Evolutionary conservation across 2,329 filamentous ascomycete genomes (phyloP), one percentile per base, ranked within the genome.

Genomic region (Knoxdaviesia proteae): DNA sequence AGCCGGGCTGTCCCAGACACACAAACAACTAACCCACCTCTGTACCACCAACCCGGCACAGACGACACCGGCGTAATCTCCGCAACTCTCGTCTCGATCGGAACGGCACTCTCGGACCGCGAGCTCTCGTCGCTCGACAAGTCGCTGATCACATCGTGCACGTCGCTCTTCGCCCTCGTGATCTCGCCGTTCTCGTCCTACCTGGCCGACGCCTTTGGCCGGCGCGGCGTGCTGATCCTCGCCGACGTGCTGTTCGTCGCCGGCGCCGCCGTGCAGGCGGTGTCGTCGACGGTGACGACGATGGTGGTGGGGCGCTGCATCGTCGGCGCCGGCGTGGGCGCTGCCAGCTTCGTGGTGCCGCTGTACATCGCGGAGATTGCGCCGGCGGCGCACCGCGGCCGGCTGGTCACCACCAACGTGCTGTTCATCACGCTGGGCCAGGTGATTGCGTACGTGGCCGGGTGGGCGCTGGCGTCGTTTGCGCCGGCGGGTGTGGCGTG

Each of bases 361-460:
- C 58, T 94, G 50, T 93, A 93, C 59, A 88, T 94, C 46, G 79
- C 81, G 6, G 88, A 96, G 58, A 64, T 94, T 8, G 77, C 83
- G 4, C 87, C 88, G 0, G 74, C 82, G 2, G 67, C 74, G 29
- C 74, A 81, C 47, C 67, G 88, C 43, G 88, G 88, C 9, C 65
- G 81, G 36, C 63, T 96, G 36, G 80, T 94, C 4, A 92, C 84
- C 1, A 71, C 90, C 44, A 78, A 84, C 46, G 75, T 80, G 31
- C 62, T 94, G 29, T 86, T 92, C 50, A 79, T 94, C 44, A 94
- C 87, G 0, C 65, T 82, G 7, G 88, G 88, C 0, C 87, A 94
- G 59, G 82, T 94, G 2, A 71, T 92, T 20, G 87, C 88, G 2
- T 94, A 94, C 57, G 56, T 92, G 2, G 61, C 86, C 6, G 88